Percentiles rank a stretch among this genome's conserved stretches.
These are phyloP conservation scores for Dipodascopsis uninucleata DNA, from an alignment of 805 yeast genomes.

Conservation along the genomic window DNA sequence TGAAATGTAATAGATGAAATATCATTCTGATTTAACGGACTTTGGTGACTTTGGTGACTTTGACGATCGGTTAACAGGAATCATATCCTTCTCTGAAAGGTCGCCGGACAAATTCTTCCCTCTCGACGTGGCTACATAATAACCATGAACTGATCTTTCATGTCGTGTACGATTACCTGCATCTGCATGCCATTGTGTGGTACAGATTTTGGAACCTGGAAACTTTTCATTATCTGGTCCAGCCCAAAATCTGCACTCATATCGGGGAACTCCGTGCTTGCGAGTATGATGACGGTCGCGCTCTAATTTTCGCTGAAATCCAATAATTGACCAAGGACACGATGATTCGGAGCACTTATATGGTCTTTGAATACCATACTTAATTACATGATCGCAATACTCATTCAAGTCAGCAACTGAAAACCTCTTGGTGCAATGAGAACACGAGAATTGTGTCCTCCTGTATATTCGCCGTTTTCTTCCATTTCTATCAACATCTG, in stretches of 20 bases:
- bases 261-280: slow-evolving; percentile 33
- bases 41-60: no score
- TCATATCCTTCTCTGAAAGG: no score
- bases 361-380: slow-evolving; percentile 25
- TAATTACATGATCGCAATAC: slow-evolving; percentile 18
- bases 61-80: no score
- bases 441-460: slow-evolving; percentile 20
- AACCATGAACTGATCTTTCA: slow-evolving; percentile 32
- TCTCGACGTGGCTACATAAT: slow-evolving; percentile 17
- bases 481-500: slow-evolving; percentile 19
- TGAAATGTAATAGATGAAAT: no score
- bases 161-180: slow-evolving; percentile 32
- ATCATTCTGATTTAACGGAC: no score
- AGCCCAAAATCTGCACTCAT: slow-evolving; percentile 34
- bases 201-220: slow-evolving; percentile 30
- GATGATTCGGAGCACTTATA: slow-evolving; percentile 31
- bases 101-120: slow-evolving; percentile 2
- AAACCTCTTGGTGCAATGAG: slow-evolving; percentile 20
- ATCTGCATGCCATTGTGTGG: slow-evolving; percentile 34
- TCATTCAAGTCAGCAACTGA: slow-evolving; percentile 9
- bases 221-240: slow-evolving; percentile 29
- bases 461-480: slow-evolving; percentile 21
- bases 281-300: slow-evolving; percentile 31
- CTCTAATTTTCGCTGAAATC: slow-evolving; percentile 34
- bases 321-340: slow-evolving; percentile 32